These are phyloP conservation scores for Sesbania bispinosa DNA, from an alignment of 306 rosid species.

Conservation along the genomic window DNA sequence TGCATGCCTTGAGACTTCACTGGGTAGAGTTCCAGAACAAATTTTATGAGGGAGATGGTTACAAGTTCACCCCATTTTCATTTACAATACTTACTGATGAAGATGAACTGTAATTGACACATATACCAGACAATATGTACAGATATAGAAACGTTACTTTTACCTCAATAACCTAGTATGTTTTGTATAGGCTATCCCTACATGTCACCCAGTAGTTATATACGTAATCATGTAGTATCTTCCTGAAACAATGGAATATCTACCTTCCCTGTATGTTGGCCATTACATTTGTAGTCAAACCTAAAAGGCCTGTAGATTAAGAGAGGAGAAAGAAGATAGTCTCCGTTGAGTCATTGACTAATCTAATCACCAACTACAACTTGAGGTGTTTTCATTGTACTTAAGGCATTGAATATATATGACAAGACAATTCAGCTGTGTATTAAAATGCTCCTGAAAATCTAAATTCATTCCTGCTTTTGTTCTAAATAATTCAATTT, in stretches of 20 bases:
- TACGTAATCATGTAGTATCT: neutral
- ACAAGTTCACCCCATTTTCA: conserved; percentile 77
- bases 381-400: neutral
- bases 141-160: neutral
- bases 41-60: conserved; percentile 91
- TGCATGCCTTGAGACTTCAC: conserved; percentile 94
- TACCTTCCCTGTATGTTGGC: neutral
- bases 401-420: neutral
- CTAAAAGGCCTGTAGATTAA: neutral
- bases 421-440: neutral
- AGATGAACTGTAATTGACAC: conserved; percentile 40
- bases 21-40: conserved; percentile 98
- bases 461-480: neutral
- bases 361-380: neutral
- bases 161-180: neutral
- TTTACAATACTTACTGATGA: conserved; percentile 51
- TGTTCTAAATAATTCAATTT: neutral
- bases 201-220: neutral
- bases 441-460: neutral
- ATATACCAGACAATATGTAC: neutral
- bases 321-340: neutral
- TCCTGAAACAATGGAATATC: neutral
- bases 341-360: neutral
- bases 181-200: neutral
- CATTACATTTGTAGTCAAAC: neutral